Conservation (phyloP, 2,329 filamentous ascomycete genomes). For the Alternaria postmessia region DNA sequence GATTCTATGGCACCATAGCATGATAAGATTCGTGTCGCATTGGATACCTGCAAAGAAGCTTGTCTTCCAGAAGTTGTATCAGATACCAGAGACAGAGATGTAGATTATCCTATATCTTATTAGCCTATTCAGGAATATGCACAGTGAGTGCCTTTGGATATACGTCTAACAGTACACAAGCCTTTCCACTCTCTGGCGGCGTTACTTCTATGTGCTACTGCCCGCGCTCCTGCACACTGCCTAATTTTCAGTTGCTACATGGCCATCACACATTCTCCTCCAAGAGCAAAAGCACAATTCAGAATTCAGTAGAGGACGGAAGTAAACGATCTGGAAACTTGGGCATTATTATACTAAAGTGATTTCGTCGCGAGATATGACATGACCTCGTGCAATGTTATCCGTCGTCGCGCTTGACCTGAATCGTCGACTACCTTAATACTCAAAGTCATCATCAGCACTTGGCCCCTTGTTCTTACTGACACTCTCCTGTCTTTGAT, state of each 20-base stretch:
- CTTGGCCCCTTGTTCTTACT: conserved; percentile 83
- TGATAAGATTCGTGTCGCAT: background rate
- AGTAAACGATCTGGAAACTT: background rate
- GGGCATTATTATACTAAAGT: background rate
- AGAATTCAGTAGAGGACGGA: background rate
- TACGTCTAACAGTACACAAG: background rate
- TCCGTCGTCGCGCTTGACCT: background rate
- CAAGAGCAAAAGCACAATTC: background rate
- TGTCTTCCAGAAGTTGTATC: background rate
- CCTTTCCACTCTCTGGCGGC: background rate
- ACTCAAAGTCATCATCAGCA: conserved; percentile 98
- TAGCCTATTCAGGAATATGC: background rate
- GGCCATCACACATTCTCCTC: background rate
- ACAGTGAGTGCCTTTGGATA: background rate
- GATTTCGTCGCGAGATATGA: background rate
- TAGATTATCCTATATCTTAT: background rate
- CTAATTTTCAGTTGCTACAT: background rate
- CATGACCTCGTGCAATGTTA: background rate
- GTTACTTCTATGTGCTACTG: background rate
- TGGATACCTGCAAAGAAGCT: background rate
- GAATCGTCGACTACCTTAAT: conserved; percentile 59
- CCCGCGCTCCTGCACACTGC: background rate
- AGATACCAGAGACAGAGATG: background rate
- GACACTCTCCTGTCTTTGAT: conserved; percentile 91
- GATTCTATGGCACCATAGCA: background rate